Percentiles rank a stretch among this genome's conserved stretches.
Evolutionary conservation across 352 stramenopile genomes (phyloP).

Genomic region (Pythium utonaiense): DNA sequence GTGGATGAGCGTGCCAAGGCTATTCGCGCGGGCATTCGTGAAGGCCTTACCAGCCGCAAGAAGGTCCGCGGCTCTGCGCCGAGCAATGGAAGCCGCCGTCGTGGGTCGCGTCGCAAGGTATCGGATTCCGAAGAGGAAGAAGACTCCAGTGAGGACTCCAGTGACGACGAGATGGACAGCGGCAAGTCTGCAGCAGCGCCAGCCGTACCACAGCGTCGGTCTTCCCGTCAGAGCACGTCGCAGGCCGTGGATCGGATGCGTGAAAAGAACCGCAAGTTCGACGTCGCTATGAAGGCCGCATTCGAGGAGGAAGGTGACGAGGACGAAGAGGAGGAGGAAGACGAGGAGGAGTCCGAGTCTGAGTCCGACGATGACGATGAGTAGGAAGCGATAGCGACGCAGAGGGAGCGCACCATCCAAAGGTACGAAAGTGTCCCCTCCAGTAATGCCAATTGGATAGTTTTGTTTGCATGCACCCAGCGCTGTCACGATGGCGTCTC

Average conservation of each 20-base stretch:
- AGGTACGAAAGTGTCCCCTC: not conserved
- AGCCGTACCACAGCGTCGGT: slow-evolving; percentile 30
- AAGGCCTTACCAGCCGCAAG: slow-evolving; percentile 26
- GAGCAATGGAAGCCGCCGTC: slow-evolving; percentile 25
- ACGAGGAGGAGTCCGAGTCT: slow-evolving; percentile 25
- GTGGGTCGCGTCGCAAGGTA: slow-evolving; percentile 12
- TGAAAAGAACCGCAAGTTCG: slow-evolving; percentile 47
- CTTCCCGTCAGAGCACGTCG: slow-evolving; percentile 52
- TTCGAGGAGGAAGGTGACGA: slow-evolving; percentile 27
- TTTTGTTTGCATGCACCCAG: slow-evolving; percentile 5
- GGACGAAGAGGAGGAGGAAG: not conserved
- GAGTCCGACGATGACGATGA: slow-evolving; percentile 28
- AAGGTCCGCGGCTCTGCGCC: slow-evolving; percentile 24
- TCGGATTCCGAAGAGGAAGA: slow-evolving; percentile 10
- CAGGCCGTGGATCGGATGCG: slow-evolving; percentile 60
- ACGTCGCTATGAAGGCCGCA: slow-evolving; percentile 54
- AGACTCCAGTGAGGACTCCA: slow-evolving; percentile 4
- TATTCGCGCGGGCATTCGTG: slow-evolving; percentile 34
- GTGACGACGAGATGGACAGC: slow-evolving; percentile 12
- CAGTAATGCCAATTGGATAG: slow-evolving; percentile 2
- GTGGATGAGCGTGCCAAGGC: slow-evolving; percentile 40
- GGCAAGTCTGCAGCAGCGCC: slow-evolving; percentile 1
- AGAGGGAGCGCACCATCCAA: not conserved
- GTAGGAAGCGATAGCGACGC: slow-evolving; percentile 24
- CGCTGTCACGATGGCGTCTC: not conserved